phyloP scores from a whole-genome alignment of 345 rosid species.

The Syzygium grande region DNA sequence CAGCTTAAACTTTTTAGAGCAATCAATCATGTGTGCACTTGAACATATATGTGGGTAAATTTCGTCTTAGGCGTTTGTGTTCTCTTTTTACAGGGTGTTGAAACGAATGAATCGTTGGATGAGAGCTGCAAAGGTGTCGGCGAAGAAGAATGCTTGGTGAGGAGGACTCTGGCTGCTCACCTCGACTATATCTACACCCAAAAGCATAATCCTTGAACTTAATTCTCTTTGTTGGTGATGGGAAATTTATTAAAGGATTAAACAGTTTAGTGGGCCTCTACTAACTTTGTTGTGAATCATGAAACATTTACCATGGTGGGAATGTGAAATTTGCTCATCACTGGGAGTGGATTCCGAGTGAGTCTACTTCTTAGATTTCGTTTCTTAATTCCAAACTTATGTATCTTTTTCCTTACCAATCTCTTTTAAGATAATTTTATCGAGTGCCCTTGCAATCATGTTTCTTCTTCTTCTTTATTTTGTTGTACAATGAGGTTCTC shows the following conservation, averaged over 20 bases:
- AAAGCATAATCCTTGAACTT: conserved; percentile 12
- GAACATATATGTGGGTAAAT: background rate
- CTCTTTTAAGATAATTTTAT: background rate
- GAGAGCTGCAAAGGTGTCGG: conserved; percentile 34
- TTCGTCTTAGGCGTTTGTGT: background rate
- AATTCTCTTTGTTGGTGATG: background rate
- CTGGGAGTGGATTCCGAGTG: background rate
- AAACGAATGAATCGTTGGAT: conserved; percentile 1
- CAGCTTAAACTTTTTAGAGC: background rate
- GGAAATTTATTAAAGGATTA: background rate
- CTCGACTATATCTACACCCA: conserved; percentile 50
- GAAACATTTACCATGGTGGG: background rate
- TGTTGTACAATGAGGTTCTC: background rate
- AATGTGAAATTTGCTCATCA: background rate
- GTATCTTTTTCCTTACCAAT: background rate
- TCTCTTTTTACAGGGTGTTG: background rate
- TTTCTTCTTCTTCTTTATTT: background rate
- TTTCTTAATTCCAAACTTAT: background rate
- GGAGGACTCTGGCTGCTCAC: conserved; percentile 49
- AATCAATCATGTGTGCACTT: background rate
- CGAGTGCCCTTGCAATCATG: background rate
- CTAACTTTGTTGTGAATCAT: background rate
- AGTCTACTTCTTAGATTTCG: background rate
- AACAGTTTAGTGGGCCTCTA: background rate
- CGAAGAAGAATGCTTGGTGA: conserved; percentile 46